Evolutionary conservation across 2,329 filamentous ascomycete genomes (phyloP).

Genomic region (Sarocladium strictum): DNA sequence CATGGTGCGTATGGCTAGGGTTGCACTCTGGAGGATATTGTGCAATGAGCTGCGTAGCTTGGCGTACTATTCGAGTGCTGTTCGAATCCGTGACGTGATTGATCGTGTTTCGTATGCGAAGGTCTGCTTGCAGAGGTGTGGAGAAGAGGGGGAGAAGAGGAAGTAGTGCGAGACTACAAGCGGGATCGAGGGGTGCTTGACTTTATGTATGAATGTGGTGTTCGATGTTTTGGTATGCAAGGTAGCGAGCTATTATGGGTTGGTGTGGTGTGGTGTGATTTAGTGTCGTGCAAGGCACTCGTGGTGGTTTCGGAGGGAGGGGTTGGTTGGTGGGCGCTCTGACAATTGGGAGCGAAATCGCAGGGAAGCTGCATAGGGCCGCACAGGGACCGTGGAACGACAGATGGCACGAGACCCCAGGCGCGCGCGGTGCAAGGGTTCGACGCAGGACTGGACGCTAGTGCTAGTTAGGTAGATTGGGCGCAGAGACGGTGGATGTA

Average conservation of each 20-base stretch:
- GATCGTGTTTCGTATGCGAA: neutral
- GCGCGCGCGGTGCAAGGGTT: neutral
- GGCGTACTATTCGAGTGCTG: neutral
- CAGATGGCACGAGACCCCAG: neutral
- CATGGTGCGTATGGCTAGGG: slow-evolving; percentile 18
- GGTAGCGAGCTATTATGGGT: no score
- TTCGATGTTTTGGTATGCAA: neutral
- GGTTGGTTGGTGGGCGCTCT: neutral
- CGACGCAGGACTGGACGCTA: neutral
- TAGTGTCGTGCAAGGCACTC: slow-evolving; percentile 5
- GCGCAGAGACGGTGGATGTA: neutral
- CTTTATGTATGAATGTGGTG: neutral
- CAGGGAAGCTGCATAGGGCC: neutral
- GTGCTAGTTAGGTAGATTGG: slow-evolving; percentile 5
- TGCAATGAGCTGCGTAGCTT: neutral
- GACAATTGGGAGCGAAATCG: neutral
- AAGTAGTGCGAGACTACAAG: neutral
- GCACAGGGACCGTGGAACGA: slow-evolving; percentile 1
- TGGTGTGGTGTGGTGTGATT: neutral
- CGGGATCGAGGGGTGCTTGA: neutral
- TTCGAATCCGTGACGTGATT: neutral
- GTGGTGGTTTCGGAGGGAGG: neutral
- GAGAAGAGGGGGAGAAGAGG: neutral
- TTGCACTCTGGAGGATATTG: neutral
- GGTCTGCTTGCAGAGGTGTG: neutral